Evolutionary conservation across 352 stramenopile species (phyloP).

Genomic region (Saprolegnia diclina): DNA sequence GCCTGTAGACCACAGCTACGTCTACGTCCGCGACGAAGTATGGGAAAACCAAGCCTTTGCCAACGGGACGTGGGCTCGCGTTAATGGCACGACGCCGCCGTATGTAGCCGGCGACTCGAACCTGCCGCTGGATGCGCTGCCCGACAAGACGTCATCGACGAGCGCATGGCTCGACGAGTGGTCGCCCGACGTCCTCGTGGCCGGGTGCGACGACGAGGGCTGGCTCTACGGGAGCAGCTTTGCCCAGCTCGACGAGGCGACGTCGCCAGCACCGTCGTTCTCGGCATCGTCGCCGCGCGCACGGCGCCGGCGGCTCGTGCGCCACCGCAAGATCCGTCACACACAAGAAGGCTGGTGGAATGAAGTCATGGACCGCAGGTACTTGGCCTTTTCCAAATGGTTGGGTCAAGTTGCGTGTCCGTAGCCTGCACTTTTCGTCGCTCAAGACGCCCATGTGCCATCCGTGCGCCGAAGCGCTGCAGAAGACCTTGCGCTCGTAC

Average conservation of each 20-base stretch:
- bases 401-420: not conserved
- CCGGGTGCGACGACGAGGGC: constrained; percentile 52
- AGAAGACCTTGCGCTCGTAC: constrained; percentile 53
- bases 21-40: constrained; percentile 22
- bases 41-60: constrained; percentile 25
- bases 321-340: constrained; percentile 62
- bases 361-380: constrained; percentile 77
- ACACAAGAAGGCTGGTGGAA: constrained; percentile 79
- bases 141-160: constrained; percentile 2
- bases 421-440: constrained; percentile 13
- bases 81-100: not conserved
- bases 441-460: constrained; percentile 63
- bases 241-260: constrained; percentile 16
- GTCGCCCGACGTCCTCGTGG: constrained; percentile 49
- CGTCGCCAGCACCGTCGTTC: constrained; percentile 1
- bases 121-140: constrained; percentile 4
- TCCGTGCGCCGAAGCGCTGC: constrained; percentile 51
- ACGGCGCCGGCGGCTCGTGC: constrained; percentile 47
- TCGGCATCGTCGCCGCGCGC: constrained; percentile 30
- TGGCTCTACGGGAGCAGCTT: constrained; percentile 62
- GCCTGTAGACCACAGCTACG: not conserved
- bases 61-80: constrained; percentile 9
- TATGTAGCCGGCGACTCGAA: not conserved
- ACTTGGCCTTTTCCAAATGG: not conserved
- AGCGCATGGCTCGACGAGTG: constrained; percentile 54